phyloP scores from a whole-genome alignment of 2,329 filamentous ascomycete species.

The Cryphonectria carpinicola region DNA sequence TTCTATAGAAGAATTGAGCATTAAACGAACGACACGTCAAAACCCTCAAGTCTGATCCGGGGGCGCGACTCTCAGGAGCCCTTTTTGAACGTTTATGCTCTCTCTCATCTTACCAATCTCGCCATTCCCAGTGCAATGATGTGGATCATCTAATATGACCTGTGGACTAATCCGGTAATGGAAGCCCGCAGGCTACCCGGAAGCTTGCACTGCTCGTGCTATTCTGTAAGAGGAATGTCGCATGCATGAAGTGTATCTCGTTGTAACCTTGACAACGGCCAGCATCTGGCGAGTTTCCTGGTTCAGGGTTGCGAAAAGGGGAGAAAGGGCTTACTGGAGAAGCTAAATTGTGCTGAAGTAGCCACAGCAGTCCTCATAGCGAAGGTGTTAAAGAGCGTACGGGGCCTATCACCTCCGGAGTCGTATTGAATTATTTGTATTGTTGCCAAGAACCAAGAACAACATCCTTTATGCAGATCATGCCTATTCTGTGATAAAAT shows the following conservation, averaged over 20 bases:
- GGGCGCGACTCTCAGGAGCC: not conserved
- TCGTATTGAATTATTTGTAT: not conserved
- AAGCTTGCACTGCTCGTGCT: not conserved
- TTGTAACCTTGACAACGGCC: not conserved
- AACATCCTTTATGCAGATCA: not conserved
- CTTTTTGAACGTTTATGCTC: conserved; percentile 2
- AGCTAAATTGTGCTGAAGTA: not conserved
- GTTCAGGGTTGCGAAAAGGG: not conserved
- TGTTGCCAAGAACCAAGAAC: not conserved
- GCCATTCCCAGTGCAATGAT: not conserved
- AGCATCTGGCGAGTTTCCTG: not conserved
- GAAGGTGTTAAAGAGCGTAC: not conserved
- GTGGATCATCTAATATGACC: not conserved
- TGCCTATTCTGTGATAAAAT: not conserved
- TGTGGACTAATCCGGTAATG: conserved; percentile 8
- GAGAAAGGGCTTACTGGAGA: not conserved
- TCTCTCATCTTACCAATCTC: not conserved
- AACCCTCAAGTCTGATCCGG: not conserved
- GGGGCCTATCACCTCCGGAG: not conserved
- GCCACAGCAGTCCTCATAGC: not conserved
- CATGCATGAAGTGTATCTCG: not conserved
- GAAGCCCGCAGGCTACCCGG: not conserved
- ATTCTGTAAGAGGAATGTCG: conserved; percentile 10
- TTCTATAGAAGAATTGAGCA: not conserved
- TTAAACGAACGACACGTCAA: not conserved